Evolutionary conservation across 2,329 filamentous ascomycete genomes (phyloP), one percentile per base, ranked within the genome.

Genomic region (Talaromyces sp.): DNA sequence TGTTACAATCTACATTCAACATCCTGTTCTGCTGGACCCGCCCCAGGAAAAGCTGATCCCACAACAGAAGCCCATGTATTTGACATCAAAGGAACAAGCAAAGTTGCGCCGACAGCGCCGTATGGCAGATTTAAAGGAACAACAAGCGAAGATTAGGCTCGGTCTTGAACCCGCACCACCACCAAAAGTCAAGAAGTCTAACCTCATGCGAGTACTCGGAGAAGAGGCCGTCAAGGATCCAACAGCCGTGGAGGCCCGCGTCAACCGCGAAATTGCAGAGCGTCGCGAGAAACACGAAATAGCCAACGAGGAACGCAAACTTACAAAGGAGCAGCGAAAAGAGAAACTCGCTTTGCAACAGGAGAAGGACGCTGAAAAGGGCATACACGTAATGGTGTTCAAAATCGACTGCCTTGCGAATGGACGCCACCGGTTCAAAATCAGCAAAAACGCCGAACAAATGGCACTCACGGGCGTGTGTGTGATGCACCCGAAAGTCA

Each of bases 111-210:
- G 95, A 43, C 93, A 97, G 78, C 88, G 92, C 63, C 88, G 96
- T 69, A 94, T 94, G 87, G 93, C 91, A 47, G 92, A 97, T 68
- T 83, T 96, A 69, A 98, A 98, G 77, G 96, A 99, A 78, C 89
- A 93, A 74, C 95, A 99, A 79, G 93, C 94, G 43, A 98, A 99
- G 81, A 95, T 98, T 68, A 87, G 94, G 66, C 83, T 99, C 11
- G 95, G 95, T 22, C 84, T 99, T 15, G 90, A 94, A 67, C 92
- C 93, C 2, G 92, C 94, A 22, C 93, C 93, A 31, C 91, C 93
- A 29, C 94, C 95, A 11, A 99, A 98, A 79, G 92, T 99, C 71
- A 98, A 97, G 81, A 96, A 96, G 78, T 91, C 90, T 65, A 99
- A 99, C 77, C 86, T 99, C 75, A 99, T 99, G 95, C 90, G 93